These are phyloP conservation scores for Russula foetens DNA, from an alignment of 768 basidiomycete genomes.

Conservation along the genomic window DNA sequence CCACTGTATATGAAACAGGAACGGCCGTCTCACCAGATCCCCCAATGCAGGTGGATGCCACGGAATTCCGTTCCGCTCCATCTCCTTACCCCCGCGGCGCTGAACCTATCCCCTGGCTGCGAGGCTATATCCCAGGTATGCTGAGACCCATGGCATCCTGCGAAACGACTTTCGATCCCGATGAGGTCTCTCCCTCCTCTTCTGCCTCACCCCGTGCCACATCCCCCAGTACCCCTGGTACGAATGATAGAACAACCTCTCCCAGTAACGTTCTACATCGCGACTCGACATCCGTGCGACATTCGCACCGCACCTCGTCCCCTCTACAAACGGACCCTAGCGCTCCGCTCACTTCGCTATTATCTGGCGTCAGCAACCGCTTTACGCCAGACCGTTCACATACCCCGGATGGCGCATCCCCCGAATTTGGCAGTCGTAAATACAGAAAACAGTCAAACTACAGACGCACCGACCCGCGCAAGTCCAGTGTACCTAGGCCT, in stretches of 20 bases:
- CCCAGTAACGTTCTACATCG: conserved; percentile 38
- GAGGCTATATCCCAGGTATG: conserved; percentile 88
- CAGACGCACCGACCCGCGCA: too few relatives aligned
- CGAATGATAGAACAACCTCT: conserved; percentile 27
- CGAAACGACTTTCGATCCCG: conserved; percentile 52
- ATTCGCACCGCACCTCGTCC: conserved; percentile 40
- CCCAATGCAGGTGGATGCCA: conserved; percentile 36
- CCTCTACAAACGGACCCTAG: conserved; percentile 35
- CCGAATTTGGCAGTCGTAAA: conserved; percentile 19
- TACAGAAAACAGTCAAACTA: too few relatives aligned
- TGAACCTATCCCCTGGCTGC: conserved; percentile 46
- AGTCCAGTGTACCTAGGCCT: too few relatives aligned
- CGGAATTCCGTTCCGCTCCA: conserved; percentile 50
- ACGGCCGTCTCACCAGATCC: conserved; percentile 68
- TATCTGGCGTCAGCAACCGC: conserved; percentile 55
- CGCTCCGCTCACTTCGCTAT: conserved; percentile 26
- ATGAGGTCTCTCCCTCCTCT: conserved; percentile 66
- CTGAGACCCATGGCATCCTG: conserved; percentile 87
- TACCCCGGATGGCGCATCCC: conserved; percentile 19
- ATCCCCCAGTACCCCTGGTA: conserved; percentile 43
- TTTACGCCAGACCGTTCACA: conserved; percentile 44
- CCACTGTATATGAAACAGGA: conserved; percentile 47
- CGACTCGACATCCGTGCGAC: conserved; percentile 42
- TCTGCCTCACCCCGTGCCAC: conserved; percentile 70
- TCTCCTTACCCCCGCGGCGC: conserved; percentile 47